A percentile compares a stretch with the other conserved stretches of the same genome.
These are phyloP conservation scores for Raffaelea albimanens DNA, from an alignment of 2,329 filamentous ascomycete species.

Conservation along the genomic window DNA sequence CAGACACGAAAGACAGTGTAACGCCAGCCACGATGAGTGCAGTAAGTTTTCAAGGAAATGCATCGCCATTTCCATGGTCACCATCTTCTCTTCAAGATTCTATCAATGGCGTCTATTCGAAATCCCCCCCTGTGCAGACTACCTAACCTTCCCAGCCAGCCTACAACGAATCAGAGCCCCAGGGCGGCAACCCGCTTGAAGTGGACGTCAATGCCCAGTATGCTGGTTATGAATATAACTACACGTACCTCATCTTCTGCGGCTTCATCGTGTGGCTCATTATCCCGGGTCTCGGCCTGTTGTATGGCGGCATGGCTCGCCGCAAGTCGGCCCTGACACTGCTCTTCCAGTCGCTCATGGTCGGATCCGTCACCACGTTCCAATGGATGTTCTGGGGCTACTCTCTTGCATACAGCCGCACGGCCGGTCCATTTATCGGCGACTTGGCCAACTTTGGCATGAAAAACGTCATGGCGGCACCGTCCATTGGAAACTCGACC, in stretches of 20 bases:
- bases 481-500: constrained; percentile 44
- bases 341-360: constrained; percentile 49
- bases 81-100: too few species aligned
- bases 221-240: constrained; percentile 49
- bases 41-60: too few species aligned
- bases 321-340: constrained; percentile 53
- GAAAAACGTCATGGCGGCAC: constrained; percentile 50
- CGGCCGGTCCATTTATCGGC: constrained; percentile 53
- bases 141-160: background rate
- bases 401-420: constrained; percentile 50
- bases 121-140: too few species aligned
- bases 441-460: constrained; percentile 52
- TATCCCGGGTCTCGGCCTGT: constrained; percentile 55
- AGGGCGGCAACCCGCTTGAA: constrained; percentile 17
- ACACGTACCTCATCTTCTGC: constrained; percentile 50
- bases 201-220: constrained; percentile 39
- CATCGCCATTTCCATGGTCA: too few species aligned
- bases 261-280: constrained; percentile 56
- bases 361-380: constrained; percentile 43
- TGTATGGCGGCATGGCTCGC: constrained; percentile 54
- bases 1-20: too few species aligned
- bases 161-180: constrained; percentile 13
- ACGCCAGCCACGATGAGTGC: too few species aligned
- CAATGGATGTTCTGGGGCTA: constrained; percentile 59
- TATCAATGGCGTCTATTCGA: too few species aligned